Evolutionary conservation across 2,329 filamentous ascomycete genomes (phyloP).

Genomic region (Knufia petricola): DNA sequence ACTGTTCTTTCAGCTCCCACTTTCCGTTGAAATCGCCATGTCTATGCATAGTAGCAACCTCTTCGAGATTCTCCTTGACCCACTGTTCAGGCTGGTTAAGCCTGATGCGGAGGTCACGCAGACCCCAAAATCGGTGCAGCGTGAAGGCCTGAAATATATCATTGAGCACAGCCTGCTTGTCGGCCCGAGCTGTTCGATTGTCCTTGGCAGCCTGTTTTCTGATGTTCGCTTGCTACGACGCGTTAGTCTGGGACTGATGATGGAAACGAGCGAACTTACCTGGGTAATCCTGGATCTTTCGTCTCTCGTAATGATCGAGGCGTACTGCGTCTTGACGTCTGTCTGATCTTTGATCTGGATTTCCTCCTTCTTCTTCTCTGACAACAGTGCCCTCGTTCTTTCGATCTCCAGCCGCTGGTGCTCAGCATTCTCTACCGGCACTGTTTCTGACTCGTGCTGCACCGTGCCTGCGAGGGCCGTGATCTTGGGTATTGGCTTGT

Average conservation of each 20-base stretch:
- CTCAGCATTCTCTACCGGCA: conserved; percentile 62
- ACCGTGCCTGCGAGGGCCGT: conserved; percentile 66
- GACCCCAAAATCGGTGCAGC: conserved; percentile 84
- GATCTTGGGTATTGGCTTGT: conserved; percentile 63
- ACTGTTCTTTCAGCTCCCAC: conserved; percentile 27
- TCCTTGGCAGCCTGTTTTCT: conserved; percentile 46
- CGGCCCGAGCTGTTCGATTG: conserved; percentile 82
- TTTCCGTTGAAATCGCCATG: conserved; percentile 24
- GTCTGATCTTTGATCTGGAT: neutral
- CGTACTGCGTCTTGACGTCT: conserved; percentile 3
- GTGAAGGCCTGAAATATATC: conserved; percentile 75
- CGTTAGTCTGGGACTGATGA: neutral
- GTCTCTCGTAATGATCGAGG: conserved; percentile 25
- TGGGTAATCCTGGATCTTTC: conserved; percentile 12
- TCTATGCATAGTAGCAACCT: conserved; percentile 22
- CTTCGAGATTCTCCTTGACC: conserved; percentile 69
- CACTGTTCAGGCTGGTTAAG: conserved; percentile 88
- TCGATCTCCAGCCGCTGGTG: conserved; percentile 53
- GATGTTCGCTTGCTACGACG: conserved; percentile 22
- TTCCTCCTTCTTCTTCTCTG: conserved; percentile 45
- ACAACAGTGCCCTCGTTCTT: conserved; percentile 50
- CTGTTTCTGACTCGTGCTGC: conserved; percentile 64
- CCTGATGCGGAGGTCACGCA: conserved; percentile 68
- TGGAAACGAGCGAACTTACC: conserved; percentile 24
- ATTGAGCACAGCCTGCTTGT: conserved; percentile 79